Evolutionary conservation across 2,329 filamentous ascomycete species (phyloP).

Genomic region (Fusarium sp.): DNA sequence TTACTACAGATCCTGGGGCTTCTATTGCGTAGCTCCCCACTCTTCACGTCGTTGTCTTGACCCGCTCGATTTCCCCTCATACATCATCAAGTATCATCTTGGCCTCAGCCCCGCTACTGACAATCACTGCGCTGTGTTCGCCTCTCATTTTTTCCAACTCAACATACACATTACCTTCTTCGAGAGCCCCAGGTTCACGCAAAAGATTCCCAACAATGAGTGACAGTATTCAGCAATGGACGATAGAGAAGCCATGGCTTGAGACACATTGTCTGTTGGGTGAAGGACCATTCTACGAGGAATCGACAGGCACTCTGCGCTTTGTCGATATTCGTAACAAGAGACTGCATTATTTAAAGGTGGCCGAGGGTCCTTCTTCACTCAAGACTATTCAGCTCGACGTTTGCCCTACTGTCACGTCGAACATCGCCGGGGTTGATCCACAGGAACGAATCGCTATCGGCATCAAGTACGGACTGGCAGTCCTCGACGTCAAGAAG

Average conservation of each 20-base stretch:
- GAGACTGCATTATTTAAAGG: constrained; percentile 79
- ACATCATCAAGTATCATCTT: constrained; percentile 33
- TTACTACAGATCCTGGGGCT: too few relatives aligned
- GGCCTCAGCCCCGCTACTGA: constrained; percentile 30
- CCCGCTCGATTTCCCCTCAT: constrained; percentile 32
- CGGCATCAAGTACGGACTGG: constrained; percentile 85
- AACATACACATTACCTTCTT: neutral
- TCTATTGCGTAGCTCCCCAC: constrained; percentile 12
- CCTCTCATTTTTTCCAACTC: neutral
- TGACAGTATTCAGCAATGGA: constrained; percentile 64
- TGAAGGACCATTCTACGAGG: constrained; percentile 83
- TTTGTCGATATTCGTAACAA: constrained; percentile 89
- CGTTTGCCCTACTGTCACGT: constrained; percentile 76
- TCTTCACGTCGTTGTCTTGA: constrained; percentile 9
- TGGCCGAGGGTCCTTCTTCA: constrained; percentile 74
- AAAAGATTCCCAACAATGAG: constrained; percentile 45
- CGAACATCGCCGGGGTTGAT: constrained; percentile 80
- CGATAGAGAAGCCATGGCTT: constrained; percentile 69
- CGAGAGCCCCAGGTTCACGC: neutral
- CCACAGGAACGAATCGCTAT: constrained; percentile 77
- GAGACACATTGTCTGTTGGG: constrained; percentile 75
- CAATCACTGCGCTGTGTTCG: neutral
- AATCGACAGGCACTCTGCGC: constrained; percentile 74
- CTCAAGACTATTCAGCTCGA: constrained; percentile 72
- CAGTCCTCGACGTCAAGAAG: constrained; percentile 77